Base-by-base conservation (phyloP, 768 basidiomycete genomes). In the Baorangia bicolor region DNA sequence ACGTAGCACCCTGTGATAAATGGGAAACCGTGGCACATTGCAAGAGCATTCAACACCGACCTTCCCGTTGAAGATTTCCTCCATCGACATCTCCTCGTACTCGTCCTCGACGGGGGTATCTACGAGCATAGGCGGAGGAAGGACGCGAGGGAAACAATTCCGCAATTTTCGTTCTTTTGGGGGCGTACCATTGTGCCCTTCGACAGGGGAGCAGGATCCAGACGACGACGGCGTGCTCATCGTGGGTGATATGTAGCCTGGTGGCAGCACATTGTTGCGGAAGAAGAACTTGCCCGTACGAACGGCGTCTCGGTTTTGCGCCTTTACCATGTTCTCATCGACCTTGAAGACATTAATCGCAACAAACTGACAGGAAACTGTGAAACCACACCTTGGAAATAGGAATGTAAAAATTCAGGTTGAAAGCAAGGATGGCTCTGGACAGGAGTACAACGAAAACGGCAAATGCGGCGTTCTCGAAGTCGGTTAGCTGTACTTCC, bases 401-500 rank as follows among this genome's bases (percentile, higher is more conserved):
- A 3, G 97, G 97, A 57, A 98, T 80, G 72, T 99, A 99, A 57
- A 98, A 89, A 71, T 98, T 98, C 51, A 98, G 76, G 58, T 89
- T 88, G 75, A 94, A 94, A 64, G 80, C 85, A 53, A 99, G 79
- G 60, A 99, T 97, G 2, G 94, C 95, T 38, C 97, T 82, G 5
- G 97, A 96, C 9, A 99, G 79, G 28, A 99, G 83, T 14, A 98
- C 95, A 48, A 96, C 82, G 74, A 99, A 98, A 41, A 98, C 84
- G 33, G 94, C 85, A 70, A 94, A 98, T 7, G 97, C 94, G 2
- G 97, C 97, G 69, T 99, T 99, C 76, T 98, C 97, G 65, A 94
- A 99, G 74, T 99, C 97, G 10, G 97, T 98, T 69, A 98, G 83
- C 67, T 98, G 97, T 3, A 98, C 94, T 71, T 99, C 97, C 97